These are phyloP conservation scores for Aspergillus ochraceus DNA, from an alignment of 2,329 filamentous ascomycete species.

Conservation along the genomic window DNA sequence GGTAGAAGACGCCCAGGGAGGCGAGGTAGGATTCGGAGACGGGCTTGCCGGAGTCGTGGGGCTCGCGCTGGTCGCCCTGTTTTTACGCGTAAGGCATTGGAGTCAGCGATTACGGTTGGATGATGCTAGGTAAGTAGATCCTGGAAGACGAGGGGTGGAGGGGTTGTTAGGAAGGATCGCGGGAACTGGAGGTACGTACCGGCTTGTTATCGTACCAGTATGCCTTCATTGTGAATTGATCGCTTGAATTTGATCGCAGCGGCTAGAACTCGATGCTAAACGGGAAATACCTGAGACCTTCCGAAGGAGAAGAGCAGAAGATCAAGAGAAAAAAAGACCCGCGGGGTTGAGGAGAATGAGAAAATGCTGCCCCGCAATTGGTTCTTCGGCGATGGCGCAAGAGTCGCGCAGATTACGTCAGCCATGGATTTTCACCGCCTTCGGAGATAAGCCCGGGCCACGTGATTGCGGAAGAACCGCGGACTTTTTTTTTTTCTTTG, in stretches of 20 bases:
- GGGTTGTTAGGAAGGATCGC: background rate
- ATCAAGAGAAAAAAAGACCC: conserved; percentile 3
- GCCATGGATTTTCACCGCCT: conserved; percentile 16
- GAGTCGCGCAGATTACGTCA: conserved; percentile 17
- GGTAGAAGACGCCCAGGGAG: conserved; percentile 78
- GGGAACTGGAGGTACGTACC: conserved; percentile 41
- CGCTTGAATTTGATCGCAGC: conserved; percentile 1
- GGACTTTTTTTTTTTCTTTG: conserved; percentile 10
- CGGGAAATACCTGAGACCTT: background rate
- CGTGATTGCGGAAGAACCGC: conserved; percentile 17
- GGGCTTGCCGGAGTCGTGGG: conserved; percentile 78
- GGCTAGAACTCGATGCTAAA: background rate
- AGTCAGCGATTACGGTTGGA: conserved; percentile 6
- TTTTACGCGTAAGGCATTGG: background rate
- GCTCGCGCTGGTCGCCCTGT: conserved; percentile 88
- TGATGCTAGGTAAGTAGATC: conserved; percentile 6
- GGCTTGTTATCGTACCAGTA: conserved; percentile 70
- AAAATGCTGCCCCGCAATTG: conserved; percentile 34
- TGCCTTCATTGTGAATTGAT: conserved; percentile 58
- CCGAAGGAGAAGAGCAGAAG: background rate
- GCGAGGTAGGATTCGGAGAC: conserved; percentile 67
- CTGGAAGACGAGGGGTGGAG: background rate
- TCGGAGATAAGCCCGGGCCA: conserved; percentile 18
- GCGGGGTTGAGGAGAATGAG: conserved; percentile 17
- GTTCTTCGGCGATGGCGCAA: conserved; percentile 24